Percentiles rank a stretch among this genome's conserved stretches.
phyloP scores from a whole-genome alignment of 2,329 filamentous ascomycete species.

The Trichophyton schoenleinii region DNA sequence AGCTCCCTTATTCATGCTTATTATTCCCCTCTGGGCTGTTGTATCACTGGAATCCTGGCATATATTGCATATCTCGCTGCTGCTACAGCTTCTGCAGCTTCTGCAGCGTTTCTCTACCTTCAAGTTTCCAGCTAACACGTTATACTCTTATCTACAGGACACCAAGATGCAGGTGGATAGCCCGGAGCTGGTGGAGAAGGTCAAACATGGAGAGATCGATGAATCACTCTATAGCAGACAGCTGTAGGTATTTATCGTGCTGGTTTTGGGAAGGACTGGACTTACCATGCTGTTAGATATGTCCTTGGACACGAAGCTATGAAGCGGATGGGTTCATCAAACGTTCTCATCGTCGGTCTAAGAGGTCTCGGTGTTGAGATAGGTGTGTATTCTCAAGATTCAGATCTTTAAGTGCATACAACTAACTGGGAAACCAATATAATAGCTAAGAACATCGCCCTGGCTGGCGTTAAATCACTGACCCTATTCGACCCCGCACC shows the following conservation, averaged over 20 bases:
- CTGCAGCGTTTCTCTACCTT: neutral
- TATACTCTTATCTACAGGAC: slow-evolving; percentile 28
- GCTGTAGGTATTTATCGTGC: slow-evolving; percentile 30
- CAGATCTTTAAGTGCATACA: neutral
- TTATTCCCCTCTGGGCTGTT: neutral
- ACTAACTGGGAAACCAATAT: neutral
- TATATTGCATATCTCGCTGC: neutral
- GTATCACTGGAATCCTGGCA: neutral
- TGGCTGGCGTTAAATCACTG: slow-evolving; percentile 94
- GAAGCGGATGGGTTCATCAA: slow-evolving; percentile 97
- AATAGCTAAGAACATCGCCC: slow-evolving; percentile 89
- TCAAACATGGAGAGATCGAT: slow-evolving; percentile 54
- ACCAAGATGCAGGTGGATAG: slow-evolving; percentile 51
- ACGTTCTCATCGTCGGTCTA: slow-evolving; percentile 80
- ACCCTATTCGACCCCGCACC: slow-evolving; percentile 84
- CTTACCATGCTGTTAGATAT: slow-evolving; percentile 29
- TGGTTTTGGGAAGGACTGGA: neutral
- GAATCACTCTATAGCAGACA: slow-evolving; percentile 56
- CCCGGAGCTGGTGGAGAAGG: slow-evolving; percentile 45
- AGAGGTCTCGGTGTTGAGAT: slow-evolving; percentile 95
- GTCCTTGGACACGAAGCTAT: slow-evolving; percentile 72
- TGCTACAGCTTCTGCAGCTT: slow-evolving; percentile 1
- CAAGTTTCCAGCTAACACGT: slow-evolving; percentile 9
- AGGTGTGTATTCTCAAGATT: slow-evolving; percentile 25
- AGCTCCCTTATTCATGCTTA: slow-evolving; percentile 14